Base-by-base conservation (phyloP, 768 basidiomycete genomes). In the Panellus pusillus region DNA sequence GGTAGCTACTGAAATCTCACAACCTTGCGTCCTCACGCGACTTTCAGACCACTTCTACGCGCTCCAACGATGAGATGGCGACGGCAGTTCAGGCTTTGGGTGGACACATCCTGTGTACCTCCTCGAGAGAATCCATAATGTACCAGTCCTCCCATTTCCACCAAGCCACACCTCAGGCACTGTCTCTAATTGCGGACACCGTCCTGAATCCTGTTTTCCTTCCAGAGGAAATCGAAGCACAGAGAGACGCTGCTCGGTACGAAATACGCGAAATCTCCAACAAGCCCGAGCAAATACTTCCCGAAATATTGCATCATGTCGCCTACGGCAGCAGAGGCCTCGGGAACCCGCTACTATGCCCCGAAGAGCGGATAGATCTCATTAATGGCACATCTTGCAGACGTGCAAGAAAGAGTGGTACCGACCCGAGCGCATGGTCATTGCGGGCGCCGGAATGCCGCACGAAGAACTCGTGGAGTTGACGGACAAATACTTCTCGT, bases 131-230 rank as follows among this genome's bases (percentile, higher is more conserved):
- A 69, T 82, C 92, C 18, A 93, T 98, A 66, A 92, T 97, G 89
- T 99, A 98, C 68, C 97, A 98, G 71, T 96, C 96, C 11, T 92
- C 93, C 36, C 89, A 96, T 68, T 95, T 94, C 65, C 85, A 93
- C 61, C 76, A 84, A 56, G 84, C 84, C 37, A 91, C 94, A 2
- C 84, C 90, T 1, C 77, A 84, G 7, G 93, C 93, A 11, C 68
- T 99, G 45, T 87, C 89, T 24, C 81, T 98, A 57, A 91, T 99
- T 55, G 83, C 95, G 31, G 95, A 98, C 70, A 96, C 95, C 14
- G 86, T 91, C 44, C 77, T 88, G 50, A 83, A 92, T 65, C 83
- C 97, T 9, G 72, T 83, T 1, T 85, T 97, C 68, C 69, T 80
- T 17, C 71, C 75, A 0, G 89, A 91, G 48, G 97, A 98, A 70